Evolutionary conservation across 2,329 filamentous ascomycete species (phyloP), one percentile per base, ranked within the genome.

Genomic region (Fusarium fujikuroi): DNA sequence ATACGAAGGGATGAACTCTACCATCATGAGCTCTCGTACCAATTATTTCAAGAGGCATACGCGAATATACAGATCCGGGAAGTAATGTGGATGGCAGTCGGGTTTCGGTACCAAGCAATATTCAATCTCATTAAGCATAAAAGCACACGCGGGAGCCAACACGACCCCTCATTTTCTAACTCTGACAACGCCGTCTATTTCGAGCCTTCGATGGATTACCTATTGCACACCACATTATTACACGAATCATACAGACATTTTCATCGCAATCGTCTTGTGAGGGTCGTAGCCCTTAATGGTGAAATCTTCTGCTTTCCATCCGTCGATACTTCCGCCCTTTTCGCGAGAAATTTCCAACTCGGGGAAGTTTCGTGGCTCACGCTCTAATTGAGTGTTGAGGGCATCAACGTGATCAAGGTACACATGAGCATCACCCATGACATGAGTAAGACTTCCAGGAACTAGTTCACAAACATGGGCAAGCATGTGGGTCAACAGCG

Each of bases 401-500:
- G 96, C 95, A 60, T 97, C 95, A 12, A 97, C 89, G 81, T 99
- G 96, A 81, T 99, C 95, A 12, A 92, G 84, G 83, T 99, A 99
- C 3, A 99, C 92, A 82, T 99, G 96, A n/a, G 95, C 94, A 82
- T 99, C 96, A 19, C 96, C 96, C 95, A 99, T 97, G 54, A 95
- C 95, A 82, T 98, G 96, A 43, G 95, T 96, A 70, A 99, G 87
- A 58, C 90, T 95, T 0, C 95, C 96, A 0, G 96, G 95, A 2
- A 93, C 89, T 61, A 99, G 83, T 75, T 95, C 92, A 79, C 93
- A 95, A 16, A 93, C 94, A 80, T 95, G 92, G 2, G 96, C 95
- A 52, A 99, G 85, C 92, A 99, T 98, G 82, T 98, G 95, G 46
- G 95, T 98, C 44, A 99, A 86, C 63, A 99, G 86, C 39, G 96